Evolutionary conservation across 2,329 filamentous ascomycete genomes (phyloP), one percentile per base, ranked within the genome.

Genomic region (Xylaria sp.): DNA sequence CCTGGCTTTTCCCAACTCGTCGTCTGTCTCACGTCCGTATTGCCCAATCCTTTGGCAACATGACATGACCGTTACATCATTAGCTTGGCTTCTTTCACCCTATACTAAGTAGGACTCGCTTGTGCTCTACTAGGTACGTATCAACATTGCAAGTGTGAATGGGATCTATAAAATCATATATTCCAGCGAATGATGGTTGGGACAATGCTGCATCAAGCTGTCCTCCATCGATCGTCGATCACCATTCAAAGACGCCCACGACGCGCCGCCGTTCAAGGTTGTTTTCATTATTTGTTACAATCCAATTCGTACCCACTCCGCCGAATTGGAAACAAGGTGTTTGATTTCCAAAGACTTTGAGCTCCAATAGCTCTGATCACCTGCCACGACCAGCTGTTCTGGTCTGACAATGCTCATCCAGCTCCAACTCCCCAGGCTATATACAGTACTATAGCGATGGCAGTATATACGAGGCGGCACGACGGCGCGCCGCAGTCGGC

Each of bases 51-150:
- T 60, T 57, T 45, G 53, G 60, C 56, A 40, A 49, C 49, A 66
- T 66, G 61, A 57, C 61, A 64, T 53, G 47, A 52, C 31, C 42
- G 47, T 46, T 43, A 47, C 56, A 60, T 57, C 56, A 63, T 62
- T 5, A 23, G 25, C 49, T 37, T 52, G 25, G 42, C 45, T 54
- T 43, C 49, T 47, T 62, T 53, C 21, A 42, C 52, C 33, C n/a
- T n/a, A n/a, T n/a, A n/a, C n/a, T n/a, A n/a, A n/a, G 15, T n/a
- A 25, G 28, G 31, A 17, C 2, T 56, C 2, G 7, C 14, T 9
- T 23, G n/a, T 28, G 43, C 11, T 14, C 23, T 12, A 23, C 31
- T 19, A 23, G 7, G 45, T 12, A 23, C 6, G 17, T 42, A n/a
- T n/a, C n/a, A n/a, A n/a, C n/a, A n/a, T n/a, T n/a, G n/a, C n/a